These are phyloP conservation scores for Salix koriyanagi DNA, from an alignment of 345 rosid genomes.

Conservation along the genomic window DNA sequence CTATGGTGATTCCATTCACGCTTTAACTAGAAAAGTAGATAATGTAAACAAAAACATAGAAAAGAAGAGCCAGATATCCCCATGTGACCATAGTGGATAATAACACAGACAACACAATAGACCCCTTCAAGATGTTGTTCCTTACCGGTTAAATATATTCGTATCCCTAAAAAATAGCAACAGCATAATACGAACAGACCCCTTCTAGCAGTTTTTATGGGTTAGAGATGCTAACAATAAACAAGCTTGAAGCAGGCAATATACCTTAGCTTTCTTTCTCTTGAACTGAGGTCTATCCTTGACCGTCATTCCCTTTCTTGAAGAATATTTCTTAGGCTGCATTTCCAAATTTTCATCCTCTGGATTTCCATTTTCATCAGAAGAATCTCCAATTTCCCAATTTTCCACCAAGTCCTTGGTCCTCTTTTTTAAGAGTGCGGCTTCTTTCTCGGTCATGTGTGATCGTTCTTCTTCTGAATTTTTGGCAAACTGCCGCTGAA, in stretches of 20 bases:
- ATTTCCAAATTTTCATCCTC: slow-evolving; percentile 20
- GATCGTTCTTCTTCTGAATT: slow-evolving; percentile 54
- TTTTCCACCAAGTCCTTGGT: slow-evolving; percentile 32
- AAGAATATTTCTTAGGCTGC: slow-evolving; percentile 21
- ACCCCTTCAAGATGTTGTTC: neutral
- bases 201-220: neutral
- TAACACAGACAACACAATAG: neutral
- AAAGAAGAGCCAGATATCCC: neutral
- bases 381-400: slow-evolving; percentile 18
- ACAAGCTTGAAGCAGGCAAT: neutral
- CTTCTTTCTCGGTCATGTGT: slow-evolving; percentile 48
- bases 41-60: neutral
- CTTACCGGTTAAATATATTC: neutral
- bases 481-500: slow-evolving; percentile 59
- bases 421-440: slow-evolving; percentile 38
- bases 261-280: slow-evolving; percentile 76
- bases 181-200: neutral
- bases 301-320: slow-evolving; percentile 31
- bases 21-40: neutral
- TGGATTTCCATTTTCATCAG: slow-evolving; percentile 36
- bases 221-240: neutral
- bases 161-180: neutral
- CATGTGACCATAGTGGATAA: neutral
- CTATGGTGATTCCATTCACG: neutral
- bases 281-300: slow-evolving; percentile 76